Conservation (phyloP, 345 rosid genomes). For the Melaleuca quinquenervia region DNA sequence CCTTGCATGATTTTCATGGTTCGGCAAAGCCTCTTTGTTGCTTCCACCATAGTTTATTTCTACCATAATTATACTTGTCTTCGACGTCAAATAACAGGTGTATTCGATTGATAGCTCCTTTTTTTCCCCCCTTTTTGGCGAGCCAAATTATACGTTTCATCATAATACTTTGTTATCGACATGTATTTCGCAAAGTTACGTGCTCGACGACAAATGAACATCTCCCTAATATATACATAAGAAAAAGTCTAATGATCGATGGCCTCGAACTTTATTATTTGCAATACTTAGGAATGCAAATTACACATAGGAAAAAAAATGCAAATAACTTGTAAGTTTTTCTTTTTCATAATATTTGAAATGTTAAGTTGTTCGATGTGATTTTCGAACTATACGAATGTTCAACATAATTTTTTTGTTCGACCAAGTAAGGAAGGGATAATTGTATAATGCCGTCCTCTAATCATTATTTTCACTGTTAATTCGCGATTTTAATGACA, state of each 20-base stretch:
- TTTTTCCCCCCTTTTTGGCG: neutral
- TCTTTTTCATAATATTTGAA: rapidly evolving
- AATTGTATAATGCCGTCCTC: too few relatives aligned
- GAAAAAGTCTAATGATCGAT: neutral
- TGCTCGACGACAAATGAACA: neutral
- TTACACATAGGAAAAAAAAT: rapidly evolving
- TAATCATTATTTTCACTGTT: neutral
- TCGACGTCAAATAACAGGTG: neutral
- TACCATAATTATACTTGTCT: neutral
- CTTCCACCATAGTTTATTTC: neutral
- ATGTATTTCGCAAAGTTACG: neutral
- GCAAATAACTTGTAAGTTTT: rapidly evolving
- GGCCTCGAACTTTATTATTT: neutral
- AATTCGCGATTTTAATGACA: neutral
- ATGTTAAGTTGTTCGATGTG: rapidly evolving
- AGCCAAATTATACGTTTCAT: neutral
- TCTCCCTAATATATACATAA: rapidly evolving
- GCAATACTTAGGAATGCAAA: rapidly evolving
- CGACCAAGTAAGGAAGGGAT: neutral
- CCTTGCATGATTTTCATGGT: neutral
- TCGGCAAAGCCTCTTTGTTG: neutral
- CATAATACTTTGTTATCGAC: neutral
- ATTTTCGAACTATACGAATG: neutral
- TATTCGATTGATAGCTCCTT: neutral
- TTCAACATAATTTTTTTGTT: neutral